Base-by-base conservation (phyloP, 2,329 filamentous ascomycete species). In the Cladophialophora bantiana region DNA sequence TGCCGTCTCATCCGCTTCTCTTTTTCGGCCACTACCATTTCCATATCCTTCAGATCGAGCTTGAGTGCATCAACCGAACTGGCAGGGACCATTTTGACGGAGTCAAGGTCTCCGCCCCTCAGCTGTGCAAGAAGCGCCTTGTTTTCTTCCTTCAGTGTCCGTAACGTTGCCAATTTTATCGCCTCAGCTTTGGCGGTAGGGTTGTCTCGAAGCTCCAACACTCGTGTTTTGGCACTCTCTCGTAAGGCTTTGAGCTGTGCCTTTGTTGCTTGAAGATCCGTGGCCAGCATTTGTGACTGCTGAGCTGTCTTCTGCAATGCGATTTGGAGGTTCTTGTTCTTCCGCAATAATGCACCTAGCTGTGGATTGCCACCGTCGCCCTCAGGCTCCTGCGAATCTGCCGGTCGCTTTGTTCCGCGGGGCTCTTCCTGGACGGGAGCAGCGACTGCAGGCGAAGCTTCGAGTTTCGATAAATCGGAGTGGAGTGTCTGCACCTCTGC, bases 171-270 rank as follows among this genome's bases (percentile, higher is more conserved):
- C 59, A 90, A 84, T 80, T 98, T 97, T 77, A 97, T 87, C 2
- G 90, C 90, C 79, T 97, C 93, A 67, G 88, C 88, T 74, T 95
- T 88, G 0, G 93, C 88, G 0, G 95, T 98, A 0, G 95, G 95
- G 77, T 99, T 99, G n/a, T 90, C 89, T 65, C 93, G 90, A 13
- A 98, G 83, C 62, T 95, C 90, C 32, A 99, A 86, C 56, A 98
- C 85, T 40, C 95, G 91, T 3, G 90, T 96, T 70, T 91, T 89
- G 35, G 88, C 90, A 18, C 89, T 87, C 58, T 89, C 84, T 72
- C 88, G 85, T 42, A 90, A 80, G 4, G 85, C 83, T 55, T 86
- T 85, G 31, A 98, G 87, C 75, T 97, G 93, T 36, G 90, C 87
- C 66, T 88, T 84, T 64, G 86, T 84, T 10, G 93, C 90, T 48